A percentile compares a stretch with the other conserved stretches of the same genome.
Evolutionary conservation across 2,329 filamentous ascomycete genomes (phyloP).

Genomic region (Lachnellula willkommii): DNA sequence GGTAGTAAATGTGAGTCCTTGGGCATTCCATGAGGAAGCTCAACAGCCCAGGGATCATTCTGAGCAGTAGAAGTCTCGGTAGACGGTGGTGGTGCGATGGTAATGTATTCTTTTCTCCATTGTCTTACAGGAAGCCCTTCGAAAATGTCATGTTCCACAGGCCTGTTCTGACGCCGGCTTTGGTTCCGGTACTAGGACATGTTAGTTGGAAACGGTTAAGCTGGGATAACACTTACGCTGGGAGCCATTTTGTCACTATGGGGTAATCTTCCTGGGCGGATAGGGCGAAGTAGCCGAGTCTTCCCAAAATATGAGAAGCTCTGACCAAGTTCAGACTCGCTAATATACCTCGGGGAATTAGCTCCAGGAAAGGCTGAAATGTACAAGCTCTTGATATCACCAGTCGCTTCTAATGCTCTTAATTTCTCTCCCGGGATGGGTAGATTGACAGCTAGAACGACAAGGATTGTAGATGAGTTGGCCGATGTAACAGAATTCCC

Average conservation of each 20-base stretch:
- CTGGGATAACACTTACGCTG: conserved; percentile 1
- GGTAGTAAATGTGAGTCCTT: conserved; percentile 75
- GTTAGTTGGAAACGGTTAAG: not conserved
- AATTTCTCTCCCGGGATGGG: not conserved
- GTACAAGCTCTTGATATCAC: not conserved
- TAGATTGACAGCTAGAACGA: not conserved
- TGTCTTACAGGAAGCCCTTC: conserved; percentile 72
- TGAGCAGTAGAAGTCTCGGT: conserved; percentile 56
- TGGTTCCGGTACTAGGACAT: conserved; percentile 25
- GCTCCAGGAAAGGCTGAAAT: too few relatives aligned
- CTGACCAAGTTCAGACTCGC: not conserved
- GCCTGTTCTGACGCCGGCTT: conserved; percentile 30
- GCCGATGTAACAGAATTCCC: too few relatives aligned
- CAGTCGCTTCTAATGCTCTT: not conserved
- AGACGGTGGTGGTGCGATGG: conserved; percentile 59
- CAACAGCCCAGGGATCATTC: conserved; percentile 66
- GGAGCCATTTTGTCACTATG: conserved; percentile 4
- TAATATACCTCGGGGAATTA: not conserved
- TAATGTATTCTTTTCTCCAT: conserved; percentile 72
- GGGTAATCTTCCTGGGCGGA: not conserved
- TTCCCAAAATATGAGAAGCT: not conserved
- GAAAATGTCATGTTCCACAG: conserved; percentile 50
- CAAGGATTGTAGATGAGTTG: not conserved
- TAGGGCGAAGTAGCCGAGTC: not conserved
- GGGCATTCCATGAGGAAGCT: conserved; percentile 76